Percentiles rank a stretch among this genome's conserved stretches.
Conservation (phyloP, 495 filamentous ascomycete genomes). For the Hypoxylon crocopeplum region DNA sequence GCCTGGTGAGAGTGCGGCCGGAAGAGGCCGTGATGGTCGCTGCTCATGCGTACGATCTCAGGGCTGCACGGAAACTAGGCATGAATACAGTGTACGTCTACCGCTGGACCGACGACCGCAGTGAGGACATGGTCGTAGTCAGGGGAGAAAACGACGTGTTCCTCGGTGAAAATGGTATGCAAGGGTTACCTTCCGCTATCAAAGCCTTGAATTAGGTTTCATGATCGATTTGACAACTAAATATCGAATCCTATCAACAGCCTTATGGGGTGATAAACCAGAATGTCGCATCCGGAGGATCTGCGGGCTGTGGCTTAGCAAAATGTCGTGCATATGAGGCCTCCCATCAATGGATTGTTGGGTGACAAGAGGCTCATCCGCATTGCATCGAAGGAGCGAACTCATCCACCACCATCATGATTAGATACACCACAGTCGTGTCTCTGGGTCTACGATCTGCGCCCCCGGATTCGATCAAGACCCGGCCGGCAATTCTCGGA, state of each 20-base stretch:
- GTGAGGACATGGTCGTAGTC: slow-evolving; percentile 56
- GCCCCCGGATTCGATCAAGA: slow-evolving; percentile 19
- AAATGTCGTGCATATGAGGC: slow-evolving; percentile 35
- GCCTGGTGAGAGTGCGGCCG: slow-evolving; percentile 50
- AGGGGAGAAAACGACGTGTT: slow-evolving; percentile 55
- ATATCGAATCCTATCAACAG: slow-evolving; percentile 20
- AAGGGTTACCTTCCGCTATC: slow-evolving; percentile 32
- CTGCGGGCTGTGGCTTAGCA: slow-evolving; percentile 10
- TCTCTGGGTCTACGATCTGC: not conserved
- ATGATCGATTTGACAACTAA: not conserved
- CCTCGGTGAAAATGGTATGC: slow-evolving; percentile 50
- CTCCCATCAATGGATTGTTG: slow-evolving; percentile 21
- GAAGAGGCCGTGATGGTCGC: slow-evolving; percentile 61
- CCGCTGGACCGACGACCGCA: slow-evolving; percentile 61
- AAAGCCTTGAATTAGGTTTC: slow-evolving; percentile 11
- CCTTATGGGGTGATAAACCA: slow-evolving; percentile 19
- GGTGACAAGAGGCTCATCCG: slow-evolving; percentile 5
- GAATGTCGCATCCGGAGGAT: slow-evolving; percentile 9
- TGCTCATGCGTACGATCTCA: slow-evolving; percentile 61
- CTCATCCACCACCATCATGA: slow-evolving; percentile 9
- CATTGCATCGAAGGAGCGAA: slow-evolving; percentile 16
- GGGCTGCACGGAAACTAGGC: slow-evolving; percentile 53
- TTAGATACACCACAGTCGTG: not conserved
- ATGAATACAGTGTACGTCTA: slow-evolving; percentile 60
- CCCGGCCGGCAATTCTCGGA: slow-evolving; percentile 22